These are phyloP conservation scores for Solidago caesia DNA, from an alignment of 129 eudicot genomes.

Conservation along the genomic window DNA sequence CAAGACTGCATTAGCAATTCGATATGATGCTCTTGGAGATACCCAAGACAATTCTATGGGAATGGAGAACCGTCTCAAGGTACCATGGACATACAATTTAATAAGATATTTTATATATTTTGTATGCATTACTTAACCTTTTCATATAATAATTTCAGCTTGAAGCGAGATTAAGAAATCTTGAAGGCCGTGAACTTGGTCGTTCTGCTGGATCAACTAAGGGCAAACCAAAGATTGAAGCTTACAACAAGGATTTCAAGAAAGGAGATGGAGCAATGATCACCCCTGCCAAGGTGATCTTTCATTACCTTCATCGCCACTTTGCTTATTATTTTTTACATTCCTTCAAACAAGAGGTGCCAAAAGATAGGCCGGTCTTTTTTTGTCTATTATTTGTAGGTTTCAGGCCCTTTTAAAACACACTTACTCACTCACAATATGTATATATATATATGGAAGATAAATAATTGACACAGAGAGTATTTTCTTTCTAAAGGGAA, in stretches of 20 bases:
- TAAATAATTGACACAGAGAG: no score
- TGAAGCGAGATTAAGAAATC: conserved; percentile 82
- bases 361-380: no score
- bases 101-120: neutral
- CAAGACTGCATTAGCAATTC: conserved; percentile 80
- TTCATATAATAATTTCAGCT: conserved; percentile 42
- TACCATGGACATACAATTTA: conserved; percentile 16
- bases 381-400: no score
- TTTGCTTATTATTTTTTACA: neutral
- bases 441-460: no score
- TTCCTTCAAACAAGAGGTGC: neutral
- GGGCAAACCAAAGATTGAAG: conserved; percentile 91
- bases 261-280: conserved; percentile 81
- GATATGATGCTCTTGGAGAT: conserved; percentile 91
- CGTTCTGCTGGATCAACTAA: conserved; percentile 85
- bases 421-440: no score
- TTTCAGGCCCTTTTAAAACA: no score
- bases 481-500: no score
- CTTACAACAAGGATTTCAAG: conserved; percentile 83
- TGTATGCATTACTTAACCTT: neutral
- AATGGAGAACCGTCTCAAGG: conserved; percentile 83
- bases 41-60: conserved; percentile 88
- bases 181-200: conserved; percentile 83
- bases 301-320: no score
- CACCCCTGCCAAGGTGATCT: conserved; percentile 75